These are phyloP conservation scores for Microbotryum violaceum DNA, from an alignment of 1,284 basidiomycete species.

Conservation along the genomic window DNA sequence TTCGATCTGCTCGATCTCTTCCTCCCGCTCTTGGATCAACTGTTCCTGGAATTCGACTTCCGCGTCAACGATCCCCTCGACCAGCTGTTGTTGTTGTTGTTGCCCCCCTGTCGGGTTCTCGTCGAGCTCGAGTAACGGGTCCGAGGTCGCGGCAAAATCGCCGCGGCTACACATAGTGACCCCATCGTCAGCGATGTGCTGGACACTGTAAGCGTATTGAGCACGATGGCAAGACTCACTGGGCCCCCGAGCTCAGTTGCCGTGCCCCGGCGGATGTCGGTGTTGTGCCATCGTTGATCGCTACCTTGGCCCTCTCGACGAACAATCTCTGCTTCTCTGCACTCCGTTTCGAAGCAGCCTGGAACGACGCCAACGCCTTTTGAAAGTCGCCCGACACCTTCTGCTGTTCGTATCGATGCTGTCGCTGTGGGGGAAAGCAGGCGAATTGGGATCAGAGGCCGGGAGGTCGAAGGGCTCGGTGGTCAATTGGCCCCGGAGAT, in stretches of 20 bases:
- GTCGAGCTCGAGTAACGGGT: too few species aligned
- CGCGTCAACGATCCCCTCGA: constrained; percentile 50
- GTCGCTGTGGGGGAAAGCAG: constrained; percentile 25
- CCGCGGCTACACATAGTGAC: too few species aligned
- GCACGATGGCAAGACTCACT: background rate
- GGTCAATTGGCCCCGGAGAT: constrained; percentile 5
- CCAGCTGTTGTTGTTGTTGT: constrained; percentile 22
- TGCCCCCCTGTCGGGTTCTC: constrained; percentile 6
- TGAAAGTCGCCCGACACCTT: constrained; percentile 93
- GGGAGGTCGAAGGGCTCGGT: background rate
- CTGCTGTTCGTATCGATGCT: constrained; percentile 49
- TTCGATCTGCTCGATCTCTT: constrained; percentile 94
- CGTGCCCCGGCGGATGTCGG: background rate
- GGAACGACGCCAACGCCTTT: constrained; percentile 79
- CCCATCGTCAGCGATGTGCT: too few species aligned
- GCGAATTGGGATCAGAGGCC: background rate
- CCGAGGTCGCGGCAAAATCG: too few species aligned
- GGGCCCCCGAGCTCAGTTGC: background rate
- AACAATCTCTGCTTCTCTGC: constrained; percentile 77
- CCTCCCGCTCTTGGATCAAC: constrained; percentile 88
- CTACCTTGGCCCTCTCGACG: constrained; percentile 63
- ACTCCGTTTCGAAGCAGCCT: constrained; percentile 79
- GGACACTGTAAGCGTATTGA: background rate
- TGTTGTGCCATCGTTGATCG: background rate
- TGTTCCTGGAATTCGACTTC: constrained; percentile 96